Conservation (phyloP, 371 early-diverging fungal genomes). For the Syncephalastrum racemosum region DNA sequence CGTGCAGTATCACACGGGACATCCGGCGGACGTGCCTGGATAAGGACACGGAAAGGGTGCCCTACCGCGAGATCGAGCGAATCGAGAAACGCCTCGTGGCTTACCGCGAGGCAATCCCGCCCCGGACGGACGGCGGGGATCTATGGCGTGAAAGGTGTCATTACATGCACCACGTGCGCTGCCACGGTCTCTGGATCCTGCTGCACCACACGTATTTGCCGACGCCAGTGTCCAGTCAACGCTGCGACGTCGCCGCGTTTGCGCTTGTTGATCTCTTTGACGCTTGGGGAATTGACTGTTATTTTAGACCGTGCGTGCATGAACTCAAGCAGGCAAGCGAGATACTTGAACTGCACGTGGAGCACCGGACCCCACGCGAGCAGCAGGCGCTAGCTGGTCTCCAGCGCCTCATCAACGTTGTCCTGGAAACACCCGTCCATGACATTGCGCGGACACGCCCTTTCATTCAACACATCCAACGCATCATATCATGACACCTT, state of each 20-base stretch:
- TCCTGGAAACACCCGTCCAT: slow-evolving; percentile 40
- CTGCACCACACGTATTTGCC: slow-evolving; percentile 49
- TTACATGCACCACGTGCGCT: slow-evolving; percentile 39
- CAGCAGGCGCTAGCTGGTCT: slow-evolving; percentile 30
- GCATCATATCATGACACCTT: slow-evolving; percentile 4
- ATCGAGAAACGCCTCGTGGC: slow-evolving; percentile 32
- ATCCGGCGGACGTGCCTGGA: slow-evolving; percentile 45
- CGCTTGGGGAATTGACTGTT: slow-evolving; percentile 44
- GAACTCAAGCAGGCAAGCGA: slow-evolving; percentile 50
- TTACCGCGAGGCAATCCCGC: slow-evolving; percentile 24
- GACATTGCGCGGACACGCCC: slow-evolving; percentile 47
- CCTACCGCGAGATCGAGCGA: slow-evolving; percentile 34
- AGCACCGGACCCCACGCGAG: slow-evolving; percentile 24
- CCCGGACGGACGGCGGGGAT: slow-evolving; percentile 8
- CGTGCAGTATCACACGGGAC: slow-evolving; percentile 42
- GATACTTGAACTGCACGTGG: slow-evolving; percentile 39
- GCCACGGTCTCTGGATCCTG: slow-evolving; percentile 51
- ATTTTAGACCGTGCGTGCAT: slow-evolving; percentile 49
- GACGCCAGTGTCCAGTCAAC: slow-evolving; percentile 35
- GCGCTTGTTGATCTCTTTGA: slow-evolving; percentile 40
- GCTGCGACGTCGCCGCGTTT: slow-evolving; percentile 46
- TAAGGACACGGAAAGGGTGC: slow-evolving; percentile 29
- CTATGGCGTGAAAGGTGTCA: slow-evolving; percentile 37
- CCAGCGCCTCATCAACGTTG: slow-evolving; percentile 20
- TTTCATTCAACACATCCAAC: slow-evolving; percentile 29